Evolutionary conservation across 768 basidiomycete species (phyloP).

Genomic region (Steccherinum ochraceum): DNA sequence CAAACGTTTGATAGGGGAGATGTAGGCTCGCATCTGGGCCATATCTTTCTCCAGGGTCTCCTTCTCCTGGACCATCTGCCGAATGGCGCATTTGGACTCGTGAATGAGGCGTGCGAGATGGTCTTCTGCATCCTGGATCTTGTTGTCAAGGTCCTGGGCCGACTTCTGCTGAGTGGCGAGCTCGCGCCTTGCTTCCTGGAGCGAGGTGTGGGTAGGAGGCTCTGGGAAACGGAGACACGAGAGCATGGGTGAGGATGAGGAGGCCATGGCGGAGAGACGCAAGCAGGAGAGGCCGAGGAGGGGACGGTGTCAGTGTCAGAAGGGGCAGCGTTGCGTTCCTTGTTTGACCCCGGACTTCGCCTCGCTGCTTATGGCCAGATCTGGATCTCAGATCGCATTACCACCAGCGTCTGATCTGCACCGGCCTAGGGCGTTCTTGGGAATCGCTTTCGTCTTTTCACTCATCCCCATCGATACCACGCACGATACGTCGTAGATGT

Average conservation of each 20-base stretch:
- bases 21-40: slow-evolving; percentile 50
- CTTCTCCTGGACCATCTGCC: slow-evolving; percentile 46
- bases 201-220: slow-evolving; percentile 51
- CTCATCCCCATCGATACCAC: no score
- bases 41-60: slow-evolving; percentile 41
- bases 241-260: slow-evolving; percentile 21
- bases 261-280: neutral
- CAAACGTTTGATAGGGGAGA: slow-evolving; percentile 66
- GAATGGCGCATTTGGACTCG: slow-evolving; percentile 48
- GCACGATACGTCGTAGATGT: no score
- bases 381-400: neutral
- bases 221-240: slow-evolving; percentile 34
- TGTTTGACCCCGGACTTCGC: neutral
- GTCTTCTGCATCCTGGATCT: slow-evolving; percentile 48
- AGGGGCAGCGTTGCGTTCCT: no score
- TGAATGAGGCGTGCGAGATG: slow-evolving; percentile 52
- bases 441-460: no score
- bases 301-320: neutral
- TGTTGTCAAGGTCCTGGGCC: slow-evolving; percentile 30
- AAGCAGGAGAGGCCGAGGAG: neutral
- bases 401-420: no score
- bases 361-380: neutral
- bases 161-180: slow-evolving; percentile 29
- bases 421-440: no score
- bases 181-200: slow-evolving; percentile 44